Evolutionary conservation across 2,329 filamentous ascomycete genomes (phyloP).

Genomic region (Colletotrichum orchidophilum): DNA sequence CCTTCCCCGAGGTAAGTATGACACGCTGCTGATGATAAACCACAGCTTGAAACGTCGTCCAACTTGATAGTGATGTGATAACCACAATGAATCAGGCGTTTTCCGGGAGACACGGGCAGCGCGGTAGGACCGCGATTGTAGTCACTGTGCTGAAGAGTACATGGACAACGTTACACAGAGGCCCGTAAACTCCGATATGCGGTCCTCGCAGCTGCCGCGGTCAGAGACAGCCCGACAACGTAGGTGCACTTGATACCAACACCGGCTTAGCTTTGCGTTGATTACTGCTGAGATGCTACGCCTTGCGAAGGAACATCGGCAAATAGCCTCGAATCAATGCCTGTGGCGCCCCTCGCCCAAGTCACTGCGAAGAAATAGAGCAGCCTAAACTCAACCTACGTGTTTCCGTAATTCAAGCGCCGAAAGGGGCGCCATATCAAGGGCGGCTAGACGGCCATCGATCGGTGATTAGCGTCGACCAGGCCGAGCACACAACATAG

Average conservation of each 20-base stretch:
- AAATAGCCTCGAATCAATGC: neutral
- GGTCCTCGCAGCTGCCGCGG: neutral
- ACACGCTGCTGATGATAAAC: neutral
- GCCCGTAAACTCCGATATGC: neutral
- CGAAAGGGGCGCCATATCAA: neutral
- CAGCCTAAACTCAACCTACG: neutral
- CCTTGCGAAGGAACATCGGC: neutral
- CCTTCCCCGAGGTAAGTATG: neutral
- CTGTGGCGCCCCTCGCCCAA: neutral
- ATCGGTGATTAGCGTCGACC: neutral
- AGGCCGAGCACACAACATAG: neutral
- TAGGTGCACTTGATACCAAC: neutral
- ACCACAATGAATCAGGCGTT: neutral
- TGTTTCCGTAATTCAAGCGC: neutral
- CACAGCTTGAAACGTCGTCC: neutral
- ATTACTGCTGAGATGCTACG: too few relatives aligned
- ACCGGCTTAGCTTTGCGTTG: neutral
- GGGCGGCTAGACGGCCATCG: neutral
- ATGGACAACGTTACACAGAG: neutral
- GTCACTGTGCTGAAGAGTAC: neutral
- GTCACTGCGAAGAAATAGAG: neutral
- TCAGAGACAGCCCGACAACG: too few relatives aligned
- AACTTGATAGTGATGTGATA: neutral
- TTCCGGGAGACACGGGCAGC: too few relatives aligned
- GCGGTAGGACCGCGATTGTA: neutral